These are phyloP conservation scores for Argentina anserina DNA, from an alignment of 306 rosid species.

Conservation along the genomic window DNA sequence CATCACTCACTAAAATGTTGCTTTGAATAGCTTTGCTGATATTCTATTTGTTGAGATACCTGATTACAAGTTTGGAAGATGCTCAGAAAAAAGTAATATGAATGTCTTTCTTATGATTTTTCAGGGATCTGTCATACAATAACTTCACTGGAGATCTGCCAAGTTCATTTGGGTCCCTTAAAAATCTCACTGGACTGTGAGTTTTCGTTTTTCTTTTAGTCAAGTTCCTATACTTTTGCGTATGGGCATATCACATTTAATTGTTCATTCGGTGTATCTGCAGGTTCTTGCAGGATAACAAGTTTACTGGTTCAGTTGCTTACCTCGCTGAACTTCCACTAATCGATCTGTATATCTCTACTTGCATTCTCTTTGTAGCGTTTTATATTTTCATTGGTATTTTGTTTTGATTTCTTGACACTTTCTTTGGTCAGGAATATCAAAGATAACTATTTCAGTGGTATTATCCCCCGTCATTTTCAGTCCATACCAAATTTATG, in stretches of 20 bases:
- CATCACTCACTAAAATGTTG: not conserved
- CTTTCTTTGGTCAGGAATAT: slow-evolving; percentile 57
- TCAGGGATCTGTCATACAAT: slow-evolving; percentile 85
- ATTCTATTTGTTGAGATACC: not conserved
- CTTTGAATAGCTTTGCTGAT: not conserved
- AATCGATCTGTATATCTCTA: slow-evolving; percentile 59
- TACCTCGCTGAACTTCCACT: slow-evolving; percentile 78
- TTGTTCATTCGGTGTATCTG: slow-evolving; percentile 15
- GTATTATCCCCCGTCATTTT: slow-evolving; percentile 76
- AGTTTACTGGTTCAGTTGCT: slow-evolving; percentile 83
- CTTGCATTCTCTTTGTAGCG: not conserved
- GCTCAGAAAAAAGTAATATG: slow-evolving; percentile 11
- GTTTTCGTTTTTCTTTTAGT: slow-evolving; percentile 19
- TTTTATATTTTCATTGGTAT: slow-evolving; percentile 3
- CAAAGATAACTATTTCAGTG: slow-evolving; percentile 78
- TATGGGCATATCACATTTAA: slow-evolving; percentile 24
- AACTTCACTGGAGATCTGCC: slow-evolving; percentile 87
- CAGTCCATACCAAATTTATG: slow-evolving; percentile 79
- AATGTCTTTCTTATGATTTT: slow-evolving; percentile 13
- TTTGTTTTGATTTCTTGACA: slow-evolving; percentile 21
- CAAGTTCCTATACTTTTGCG: not conserved
- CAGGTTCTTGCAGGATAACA: slow-evolving; percentile 77
- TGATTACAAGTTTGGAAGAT: not conserved
- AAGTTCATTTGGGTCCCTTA: slow-evolving; percentile 80
- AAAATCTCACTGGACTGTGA: slow-evolving; percentile 59